Base-by-base conservation (phyloP, 768 basidiomycete genomes). In the Lentinula lateritia region DNA sequence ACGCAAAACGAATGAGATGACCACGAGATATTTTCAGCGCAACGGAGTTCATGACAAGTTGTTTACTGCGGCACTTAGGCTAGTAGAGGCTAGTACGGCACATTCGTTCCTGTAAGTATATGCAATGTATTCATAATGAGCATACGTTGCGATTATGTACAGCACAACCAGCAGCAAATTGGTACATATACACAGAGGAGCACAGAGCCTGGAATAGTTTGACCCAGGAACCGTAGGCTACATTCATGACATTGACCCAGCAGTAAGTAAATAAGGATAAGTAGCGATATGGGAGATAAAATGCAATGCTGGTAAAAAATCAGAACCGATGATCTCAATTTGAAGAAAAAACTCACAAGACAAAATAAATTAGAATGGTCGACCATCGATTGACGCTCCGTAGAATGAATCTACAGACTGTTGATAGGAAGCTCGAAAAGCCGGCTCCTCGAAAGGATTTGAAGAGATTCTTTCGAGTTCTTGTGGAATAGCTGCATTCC, bases 371-470 rank as follows among this genome's bases (percentile, higher is more conserved):
- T 52, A 60, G 39, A 50, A 18, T 15, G 59, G 38, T 28, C 59
- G 41, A 6, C 18, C 48, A 41, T 38, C 32, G 32, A 28, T 13
- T 32, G 50, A 36, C 4, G 46, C 38, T 18, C 62, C 62, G 35
- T 62, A 62, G 41, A 62, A 62, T 9, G 62, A 62, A 34, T 62
- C 62, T n/a, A 58, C 10, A 43, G 62, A 58, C 32, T 35, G 56
- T 13, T 20, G 32, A 58, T 62, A 46, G 36, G 59, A 60, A 41
- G 15, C 45, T 1, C 57, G 62, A 2, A 32, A 54, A 18, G 16
- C 15, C n/a, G 45, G 55, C 18, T 57, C 45, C 32, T 18, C 28
- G 43, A 55, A 56, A 32, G 52, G n/a, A 20, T 38, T 52, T n/a
- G 52, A 39, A 32, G 39, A 39, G 35, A 16, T n/a, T n/a, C 38